phyloP scores from a whole-genome alignment of 176 grass and related monocot genomes.

The Triticum aestivum region IWGSC_CS_RefSeq_v2.1 NC_057814.1:573494609-573495108 shows the following conservation, averaged over 20 bases:
- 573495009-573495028: background rate
- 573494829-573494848: background rate
- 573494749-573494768: too few species aligned
- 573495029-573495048: conserved; percentile 18
- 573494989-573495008: background rate
- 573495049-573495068: conserved; percentile 20
- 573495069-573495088: background rate
- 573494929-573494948: background rate
- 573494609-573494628: background rate
- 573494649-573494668: conserved; percentile 2
- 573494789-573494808: too few species aligned
- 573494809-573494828: background rate
- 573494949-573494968: background rate
- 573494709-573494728: background rate
- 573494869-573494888: background rate
- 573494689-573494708: background rate
- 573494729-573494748: background rate
- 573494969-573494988: background rate
- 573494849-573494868: background rate
- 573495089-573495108: background rate
- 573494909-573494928: background rate
- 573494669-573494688: background rate
- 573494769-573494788: background rate
- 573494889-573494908: background rate
- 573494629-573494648: background rate